phyloP scores from a whole-genome alignment of 495 filamentous ascomycete genomes.

The Pseudevernia furfuracea region DNA sequence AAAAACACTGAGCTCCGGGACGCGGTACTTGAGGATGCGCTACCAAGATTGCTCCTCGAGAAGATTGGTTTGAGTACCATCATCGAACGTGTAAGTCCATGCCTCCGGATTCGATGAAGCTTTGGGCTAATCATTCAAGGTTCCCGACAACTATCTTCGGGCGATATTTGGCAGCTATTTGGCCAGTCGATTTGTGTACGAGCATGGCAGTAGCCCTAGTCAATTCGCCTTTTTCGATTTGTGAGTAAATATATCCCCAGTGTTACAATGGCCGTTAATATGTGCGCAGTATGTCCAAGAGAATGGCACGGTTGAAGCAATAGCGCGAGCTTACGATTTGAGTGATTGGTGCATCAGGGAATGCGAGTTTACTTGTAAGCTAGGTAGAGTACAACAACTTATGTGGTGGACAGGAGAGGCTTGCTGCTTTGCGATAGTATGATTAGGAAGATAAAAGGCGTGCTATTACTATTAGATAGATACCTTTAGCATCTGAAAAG shows the following conservation, averaged over 20 bases:
- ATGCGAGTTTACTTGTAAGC: not conserved
- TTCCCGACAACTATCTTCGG: conserved; percentile 85
- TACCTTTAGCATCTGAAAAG: conserved; percentile 2
- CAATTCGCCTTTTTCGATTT: conserved; percentile 99
- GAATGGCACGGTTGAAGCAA: conserved; percentile 30
- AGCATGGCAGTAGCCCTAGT: conserved; percentile 83
- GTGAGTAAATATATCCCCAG: conserved; percentile 46
- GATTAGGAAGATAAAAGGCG: conserved; percentile 1
- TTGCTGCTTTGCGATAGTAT: conserved; percentile 6
- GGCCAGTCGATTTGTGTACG: conserved; percentile 90
- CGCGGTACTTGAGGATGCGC: conserved; percentile 73
- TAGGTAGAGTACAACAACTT: conserved; percentile 10
- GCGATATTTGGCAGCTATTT: conserved; percentile 95
- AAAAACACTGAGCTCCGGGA: conserved; percentile 67
- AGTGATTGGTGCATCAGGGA: conserved; percentile 14
- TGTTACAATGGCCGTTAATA: conserved; percentile 22
- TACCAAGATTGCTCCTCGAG: conserved; percentile 74
- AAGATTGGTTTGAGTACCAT: conserved; percentile 88
- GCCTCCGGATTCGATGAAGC: not conserved
- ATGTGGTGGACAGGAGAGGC: conserved; percentile 2
- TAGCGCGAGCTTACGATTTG: not conserved
- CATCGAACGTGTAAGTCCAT: conserved; percentile 57
- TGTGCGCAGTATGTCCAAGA: conserved; percentile 46
- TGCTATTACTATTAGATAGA: conserved; percentile 1
- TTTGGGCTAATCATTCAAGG: conserved; percentile 40